phyloP scores from a whole-genome alignment of 768 basidiomycete species.

The Suillus clintonianus region DNA sequence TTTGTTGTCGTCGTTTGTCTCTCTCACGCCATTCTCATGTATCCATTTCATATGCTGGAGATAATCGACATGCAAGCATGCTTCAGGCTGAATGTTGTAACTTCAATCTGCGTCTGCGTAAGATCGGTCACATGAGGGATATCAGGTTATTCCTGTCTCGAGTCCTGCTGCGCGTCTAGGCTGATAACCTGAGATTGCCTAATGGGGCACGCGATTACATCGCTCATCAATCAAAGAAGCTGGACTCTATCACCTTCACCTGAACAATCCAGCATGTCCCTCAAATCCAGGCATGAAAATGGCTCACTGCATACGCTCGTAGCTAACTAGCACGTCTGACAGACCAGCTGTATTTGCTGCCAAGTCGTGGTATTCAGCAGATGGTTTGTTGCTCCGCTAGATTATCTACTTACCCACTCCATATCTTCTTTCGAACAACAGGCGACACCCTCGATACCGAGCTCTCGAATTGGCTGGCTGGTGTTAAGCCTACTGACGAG shows the following conservation, averaged over 20 bases:
- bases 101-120: neutral
- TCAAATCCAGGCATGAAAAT: conserved; percentile 25
- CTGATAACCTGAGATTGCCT: conserved; percentile 17
- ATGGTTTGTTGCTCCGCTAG: conserved; percentile 46
- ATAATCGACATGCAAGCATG: conserved; percentile 52
- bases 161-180: neutral
- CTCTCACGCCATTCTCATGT: conserved; percentile 47
- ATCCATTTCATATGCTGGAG: conserved; percentile 52
- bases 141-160: neutral
- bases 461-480: conserved; percentile 62
- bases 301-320: neutral
- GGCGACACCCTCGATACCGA: conserved; percentile 59
- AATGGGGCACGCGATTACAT: conserved; percentile 23
- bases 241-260: conserved; percentile 11
- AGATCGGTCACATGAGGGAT: neutral
- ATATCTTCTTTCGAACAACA: conserved; percentile 31
- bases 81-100: conserved; percentile 32
- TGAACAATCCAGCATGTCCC: conserved; percentile 19
- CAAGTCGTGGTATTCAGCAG: conserved; percentile 80
- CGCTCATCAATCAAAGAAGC: conserved; percentile 14
- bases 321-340: neutral
- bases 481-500: conserved; percentile 49
- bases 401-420: conserved; percentile 12
- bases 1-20: conserved; percentile 40
- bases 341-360: conserved; percentile 80